Evolutionary conservation across 306 rosid species (phyloP), one percentile per base, ranked within the genome.

Genomic region (Cucurbita pepo): DNA sequence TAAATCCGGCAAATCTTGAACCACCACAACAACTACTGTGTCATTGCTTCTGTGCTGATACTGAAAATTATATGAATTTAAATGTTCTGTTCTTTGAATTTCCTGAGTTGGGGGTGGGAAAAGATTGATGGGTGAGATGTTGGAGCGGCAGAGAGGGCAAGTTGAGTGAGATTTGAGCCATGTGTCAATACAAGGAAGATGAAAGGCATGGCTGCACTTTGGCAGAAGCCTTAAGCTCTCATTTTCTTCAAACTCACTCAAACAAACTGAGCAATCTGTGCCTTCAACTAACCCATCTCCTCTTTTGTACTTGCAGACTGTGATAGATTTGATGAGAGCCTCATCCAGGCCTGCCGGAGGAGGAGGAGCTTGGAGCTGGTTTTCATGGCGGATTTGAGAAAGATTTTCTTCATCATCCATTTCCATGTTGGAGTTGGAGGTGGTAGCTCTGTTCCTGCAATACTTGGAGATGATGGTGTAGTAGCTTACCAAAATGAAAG

Each of bases 111-210:
- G 74, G 45, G 80, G 45, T 2, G 82, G 75, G 63, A 36, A 12
- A 45, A 66, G 18, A 64, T 25, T 43, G 6, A 45, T 22, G 7
- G 79, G 63, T 8, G 82, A 34, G 38, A 86, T 79, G 13, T 71
- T 79, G 55, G 91, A 80, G 21, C 97, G 90, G 65, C 96, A 91
- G 8, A 91, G 76, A 8, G 97, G 96, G 54, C 97, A 91, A 22
- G 83, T 86, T 0, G 96, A 83, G 69, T 86, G 79, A 10, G 96
- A 87, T 73, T 81, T 83, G 41, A 91, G 79, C 97, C 97, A 91
- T 5, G 86, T 51, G 43, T 91, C 97, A 59, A 91, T 91, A 57
- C 96, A 91, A 40, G 90, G 91, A 6, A 88, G 87, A 67, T 91
- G 96, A 71, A 91, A 91, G 0, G 96, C 96, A 38, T 91, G 97